These are phyloP conservation scores for Russula brevipes DNA, from an alignment of 768 basidiomycete species.

Conservation along the genomic window DNA sequence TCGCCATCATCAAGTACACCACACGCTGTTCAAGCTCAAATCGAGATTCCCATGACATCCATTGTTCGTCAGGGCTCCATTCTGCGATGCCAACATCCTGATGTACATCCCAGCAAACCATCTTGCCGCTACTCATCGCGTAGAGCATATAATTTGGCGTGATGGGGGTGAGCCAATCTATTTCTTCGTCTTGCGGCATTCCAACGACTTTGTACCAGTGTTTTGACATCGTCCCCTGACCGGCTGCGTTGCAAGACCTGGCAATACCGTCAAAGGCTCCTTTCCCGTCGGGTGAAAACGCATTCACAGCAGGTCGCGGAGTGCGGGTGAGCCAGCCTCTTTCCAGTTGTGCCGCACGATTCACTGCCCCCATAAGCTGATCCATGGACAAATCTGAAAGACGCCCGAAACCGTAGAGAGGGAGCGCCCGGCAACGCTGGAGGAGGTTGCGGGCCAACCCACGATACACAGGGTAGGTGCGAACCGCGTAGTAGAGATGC, in stretches of 20 bases:
- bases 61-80: conserved; percentile 56
- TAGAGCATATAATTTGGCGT: conserved; percentile 70
- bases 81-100: conserved; percentile 56
- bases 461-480: conserved; percentile 63
- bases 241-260: background rate
- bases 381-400: conserved; percentile 59
- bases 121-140: conserved; percentile 68
- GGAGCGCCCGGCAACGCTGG: conserved; percentile 60
- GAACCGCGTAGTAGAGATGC: conserved; percentile 54
- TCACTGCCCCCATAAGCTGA: conserved; percentile 57
- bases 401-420: conserved; percentile 63
- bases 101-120: conserved; percentile 73
- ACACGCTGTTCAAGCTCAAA: conserved; percentile 68
- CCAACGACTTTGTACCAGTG: conserved; percentile 67
- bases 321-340: conserved; percentile 55
- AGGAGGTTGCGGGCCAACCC: conserved; percentile 58
- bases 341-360: conserved; percentile 58
- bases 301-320: conserved; percentile 45
- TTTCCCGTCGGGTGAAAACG: conserved; percentile 24
- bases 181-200: conserved; percentile 60
- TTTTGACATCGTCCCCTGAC: conserved; percentile 30
- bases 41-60: conserved; percentile 75
- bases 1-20: conserved; percentile 71
- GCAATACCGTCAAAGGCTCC: background rate
- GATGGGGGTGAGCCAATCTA: conserved; percentile 74